Evolutionary conservation across 2,329 filamentous ascomycete genomes (phyloP), one percentile per base, ranked within the genome.

Genomic region (Waltergamsia citrina): DNA sequence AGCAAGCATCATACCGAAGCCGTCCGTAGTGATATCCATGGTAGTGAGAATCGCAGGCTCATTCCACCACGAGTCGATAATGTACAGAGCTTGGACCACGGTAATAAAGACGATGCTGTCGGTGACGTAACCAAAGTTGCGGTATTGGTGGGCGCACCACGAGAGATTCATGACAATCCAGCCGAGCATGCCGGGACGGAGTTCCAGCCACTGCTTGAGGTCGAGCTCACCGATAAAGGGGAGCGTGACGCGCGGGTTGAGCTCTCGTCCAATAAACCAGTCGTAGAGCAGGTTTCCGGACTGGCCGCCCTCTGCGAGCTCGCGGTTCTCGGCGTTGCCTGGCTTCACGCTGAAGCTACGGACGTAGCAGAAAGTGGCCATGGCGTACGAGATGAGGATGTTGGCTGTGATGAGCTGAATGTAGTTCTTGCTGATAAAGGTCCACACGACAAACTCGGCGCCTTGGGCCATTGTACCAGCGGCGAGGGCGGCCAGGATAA

Each of bases 191-290:
- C 90, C 90, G 0, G 90, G 90, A n/a, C 90, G 79, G 49, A 95
- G 69, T 60, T 96, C 90, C 57, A 83, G 83, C 57, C 81, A 95
- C 39, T 80, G 70, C 61, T 95, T 95, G 59, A 96, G 81, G 51
- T 96, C 90, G 32, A 95, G 70, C 46, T 86, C 82, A 38, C 86
- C 85, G 42, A 94, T 69, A 32, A 93, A 56, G 3, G 87, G 87
- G 17, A 94, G 62, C 0, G 70, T 75, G 39, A 93, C 59, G 32
- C 88, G 85, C 4, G 90, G 90, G 60, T 96, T 96, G 40, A 96
- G 77, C 58, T 96, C 90, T 19, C 90, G 84, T 15, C 90, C 90
- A 43, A 96, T 95, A 62, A 87, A 96, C 78, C 86, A 96, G 59
- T 96, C 90, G 56, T 96, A 95, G 24, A 95, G 60, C 42, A 86